These are phyloP conservation scores for Apiospora koreana DNA, from an alignment of 2,329 filamentous ascomycete genomes.

Conservation along the genomic window DNA sequence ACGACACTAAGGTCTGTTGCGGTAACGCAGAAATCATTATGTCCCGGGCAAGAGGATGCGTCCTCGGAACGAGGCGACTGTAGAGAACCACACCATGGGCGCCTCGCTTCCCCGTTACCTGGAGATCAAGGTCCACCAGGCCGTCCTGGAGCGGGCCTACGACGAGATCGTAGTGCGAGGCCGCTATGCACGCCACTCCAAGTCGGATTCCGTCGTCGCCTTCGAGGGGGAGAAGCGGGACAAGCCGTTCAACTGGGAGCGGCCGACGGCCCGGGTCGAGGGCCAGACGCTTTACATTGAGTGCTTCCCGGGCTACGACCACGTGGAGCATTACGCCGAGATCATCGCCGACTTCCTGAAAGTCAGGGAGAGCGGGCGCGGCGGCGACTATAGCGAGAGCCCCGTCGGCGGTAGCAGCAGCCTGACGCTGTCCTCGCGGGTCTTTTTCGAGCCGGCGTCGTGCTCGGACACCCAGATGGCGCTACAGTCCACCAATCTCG, in stretches of 20 bases:
- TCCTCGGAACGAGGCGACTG: constrained; percentile 15
- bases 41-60: constrained; percentile 10
- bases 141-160: constrained; percentile 16
- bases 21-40: background rate
- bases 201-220: constrained; percentile 13
- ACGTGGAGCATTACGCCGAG: constrained; percentile 22
- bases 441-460: constrained; percentile 15
- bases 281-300: constrained; percentile 20
- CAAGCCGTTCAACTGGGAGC: constrained; percentile 25
- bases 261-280: constrained; percentile 18
- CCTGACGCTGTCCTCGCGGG: constrained; percentile 16
- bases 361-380: background rate
- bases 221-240: constrained; percentile 23
- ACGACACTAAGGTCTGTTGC: background rate
- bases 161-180: constrained; percentile 18
- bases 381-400: background rate
- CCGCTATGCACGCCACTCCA: constrained; percentile 9
- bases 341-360: constrained; percentile 17
- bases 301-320: constrained; percentile 23
- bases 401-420: background rate
- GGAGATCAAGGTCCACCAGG: constrained; percentile 23
- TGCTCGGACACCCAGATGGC: constrained; percentile 16
- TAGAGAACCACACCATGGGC: constrained; percentile 24
- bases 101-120: constrained; percentile 20
- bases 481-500: constrained; percentile 14